Evolutionary conservation across 805 yeast species (phyloP).

Genomic region (Blastobotrys attinorum): DNA sequence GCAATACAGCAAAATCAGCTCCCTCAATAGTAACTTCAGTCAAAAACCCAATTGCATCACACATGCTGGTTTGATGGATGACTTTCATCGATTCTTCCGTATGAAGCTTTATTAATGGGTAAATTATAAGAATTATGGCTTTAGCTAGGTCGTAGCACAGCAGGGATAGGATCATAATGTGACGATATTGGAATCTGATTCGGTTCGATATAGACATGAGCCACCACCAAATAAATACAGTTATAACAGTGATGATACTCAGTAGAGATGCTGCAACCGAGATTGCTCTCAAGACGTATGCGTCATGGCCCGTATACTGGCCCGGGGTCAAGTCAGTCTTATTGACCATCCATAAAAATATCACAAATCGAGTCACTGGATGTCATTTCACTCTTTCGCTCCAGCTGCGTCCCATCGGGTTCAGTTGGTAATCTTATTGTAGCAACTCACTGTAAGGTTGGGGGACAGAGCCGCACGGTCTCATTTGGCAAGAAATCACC

Average conservation of each 20-base stretch:
- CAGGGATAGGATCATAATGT: conserved; percentile 54
- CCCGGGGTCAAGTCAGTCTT: not conserved
- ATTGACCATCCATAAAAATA: no score
- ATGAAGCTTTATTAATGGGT: conserved; percentile 35
- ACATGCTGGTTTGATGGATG: conserved; percentile 42
- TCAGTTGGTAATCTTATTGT: no score
- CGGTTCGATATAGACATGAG: not conserved
- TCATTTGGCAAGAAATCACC: no score
- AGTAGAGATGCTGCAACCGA: conserved; percentile 3
- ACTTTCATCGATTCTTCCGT: conserved; percentile 39
- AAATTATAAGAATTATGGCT: conserved; percentile 58
- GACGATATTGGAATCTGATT: conserved; percentile 15
- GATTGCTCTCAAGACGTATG: not conserved
- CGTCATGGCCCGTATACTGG: not conserved
- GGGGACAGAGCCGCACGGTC: no score
- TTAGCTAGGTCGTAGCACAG: conserved; percentile 65
- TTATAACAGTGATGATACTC: conserved; percentile 10
- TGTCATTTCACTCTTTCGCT: no score
- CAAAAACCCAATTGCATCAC: conserved; percentile 67
- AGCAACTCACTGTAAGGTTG: no score
- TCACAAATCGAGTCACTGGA: no score
- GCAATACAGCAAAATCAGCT: conserved; percentile 70
- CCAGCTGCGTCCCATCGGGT: no score
- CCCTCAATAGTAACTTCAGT: conserved; percentile 75
- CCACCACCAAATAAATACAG: conserved; percentile 13